Conservation (phyloP, 441 rosid species). For the Syzygium syzygioides region DNA sequence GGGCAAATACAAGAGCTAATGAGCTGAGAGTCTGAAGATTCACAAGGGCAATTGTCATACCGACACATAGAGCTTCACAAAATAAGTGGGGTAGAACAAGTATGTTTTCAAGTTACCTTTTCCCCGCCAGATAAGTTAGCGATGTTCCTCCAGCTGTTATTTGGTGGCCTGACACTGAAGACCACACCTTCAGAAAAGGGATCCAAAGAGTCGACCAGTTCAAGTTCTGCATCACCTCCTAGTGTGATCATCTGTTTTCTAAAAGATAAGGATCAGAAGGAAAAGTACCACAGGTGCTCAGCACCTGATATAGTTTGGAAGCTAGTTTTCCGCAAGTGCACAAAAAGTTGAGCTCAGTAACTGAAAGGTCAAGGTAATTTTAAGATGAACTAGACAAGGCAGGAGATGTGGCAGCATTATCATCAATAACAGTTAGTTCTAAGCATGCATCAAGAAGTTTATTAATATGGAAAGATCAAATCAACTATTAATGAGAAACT, state of each 20-base stretch:
- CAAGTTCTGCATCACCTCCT: conserved; percentile 98
- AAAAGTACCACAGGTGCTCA: background rate
- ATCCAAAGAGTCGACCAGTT: conserved; percentile 96
- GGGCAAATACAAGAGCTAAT: conserved; percentile 92
- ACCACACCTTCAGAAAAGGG: conserved; percentile 99
- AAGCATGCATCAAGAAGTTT: background rate
- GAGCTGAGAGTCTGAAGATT: conserved; percentile 90
- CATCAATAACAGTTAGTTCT: background rate
- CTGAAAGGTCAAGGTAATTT: background rate
- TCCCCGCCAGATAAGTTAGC: conserved; percentile 97
- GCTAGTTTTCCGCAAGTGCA: background rate
- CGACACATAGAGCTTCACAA: background rate
- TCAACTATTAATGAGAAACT: background rate
- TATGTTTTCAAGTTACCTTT: conserved; percentile 47
- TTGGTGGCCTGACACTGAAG: conserved; percentile 98
- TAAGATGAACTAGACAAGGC: background rate
- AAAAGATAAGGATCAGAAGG: background rate
- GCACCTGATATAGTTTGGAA: background rate
- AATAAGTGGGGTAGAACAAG: background rate
- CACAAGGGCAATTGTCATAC: background rate
- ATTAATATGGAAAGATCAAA: background rate
- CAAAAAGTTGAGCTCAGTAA: background rate
- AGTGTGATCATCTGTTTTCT: conserved; percentile 85
- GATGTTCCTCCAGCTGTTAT: conserved; percentile 97
- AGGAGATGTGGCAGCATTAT: background rate